Base-by-base conservation (phyloP, 208 protist species). In the Crithidia sp. region DNA sequence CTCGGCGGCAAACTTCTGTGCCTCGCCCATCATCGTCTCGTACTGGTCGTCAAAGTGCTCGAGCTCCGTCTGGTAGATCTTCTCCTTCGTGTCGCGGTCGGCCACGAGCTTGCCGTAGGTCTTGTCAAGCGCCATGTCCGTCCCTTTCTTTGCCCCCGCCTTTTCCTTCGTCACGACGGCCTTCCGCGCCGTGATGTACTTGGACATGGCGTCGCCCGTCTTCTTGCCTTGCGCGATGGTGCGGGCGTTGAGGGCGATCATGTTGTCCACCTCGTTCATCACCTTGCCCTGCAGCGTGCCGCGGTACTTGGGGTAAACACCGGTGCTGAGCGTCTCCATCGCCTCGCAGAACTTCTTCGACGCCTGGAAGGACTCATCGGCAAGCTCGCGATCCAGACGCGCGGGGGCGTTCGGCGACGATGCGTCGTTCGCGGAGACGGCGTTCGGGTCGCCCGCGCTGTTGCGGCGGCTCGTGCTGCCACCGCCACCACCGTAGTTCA, bases 31-130 rank as follows among this genome's bases (percentile, higher is more conserved):
- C 10, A 78, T 39, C 17, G 61, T 37, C 63, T 76, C 62, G 49
- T 85, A 85, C 36, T 39, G 63, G 0, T 60, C 58, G 37, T 76
- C 50, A 19, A 85, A 85, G n/a, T n/a, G 2, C 47, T 72, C 43
- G 43, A 65, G 56, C 28, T 74, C 39, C 16, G 19, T 52, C 28
- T 53, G 4, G 56, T 54, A 77, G 8, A 52, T 44, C 14, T 19
- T 43, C 16, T 78, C 67, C 39, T 63, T 71, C 7, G 28, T 60
- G 28, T 73, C 57, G 54, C 80, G 70, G 5, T 69, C 36, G 0
- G 17, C 36, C 19, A 77, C 54, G 3, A 56, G 54, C 40, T 56
- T 55, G 5, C 39, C 16, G 71, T 81, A 81, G 43, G 37, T 36
- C 50, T 41, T 56, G 56, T 68, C 64, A 8, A 4, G 5, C 37